phyloP scores from a whole-genome alignment of 768 basidiomycete species.

The Lanmaoa rubissima region DNA sequence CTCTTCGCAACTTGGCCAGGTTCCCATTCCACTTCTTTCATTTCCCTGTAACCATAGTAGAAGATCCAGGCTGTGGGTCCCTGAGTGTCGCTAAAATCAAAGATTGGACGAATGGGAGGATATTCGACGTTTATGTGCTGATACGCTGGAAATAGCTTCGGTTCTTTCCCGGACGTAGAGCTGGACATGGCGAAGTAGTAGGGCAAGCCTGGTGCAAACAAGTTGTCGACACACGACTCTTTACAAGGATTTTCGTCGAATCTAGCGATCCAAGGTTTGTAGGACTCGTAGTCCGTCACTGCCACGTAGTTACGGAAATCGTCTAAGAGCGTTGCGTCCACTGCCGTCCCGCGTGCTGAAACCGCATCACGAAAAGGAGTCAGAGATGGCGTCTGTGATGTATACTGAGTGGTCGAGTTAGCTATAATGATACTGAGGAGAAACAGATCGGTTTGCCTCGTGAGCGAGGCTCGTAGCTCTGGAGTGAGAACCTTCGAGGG shows the following conservation, averaged over 20 bases:
- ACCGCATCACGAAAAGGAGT: slow-evolving; percentile 3
- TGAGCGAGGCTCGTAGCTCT: slow-evolving; percentile 1
- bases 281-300: slow-evolving; percentile 8
- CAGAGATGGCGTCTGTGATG: not conserved
- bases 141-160: slow-evolving; percentile 10
- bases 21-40: too few species aligned
- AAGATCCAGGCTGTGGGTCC: too few species aligned
- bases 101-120: not conserved
- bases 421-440: slow-evolving; percentile 5
- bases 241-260: slow-evolving; percentile 7
- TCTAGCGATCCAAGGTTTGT: slow-evolving; percentile 8
- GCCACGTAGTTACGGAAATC: slow-evolving; percentile 14
- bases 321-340: not conserved
- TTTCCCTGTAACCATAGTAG: too few species aligned
- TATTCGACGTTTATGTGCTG: not conserved
- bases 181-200: slow-evolving; percentile 11
- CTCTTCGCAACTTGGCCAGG: too few species aligned
- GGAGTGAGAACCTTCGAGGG: slow-evolving; percentile 1
- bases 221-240: too few species aligned
- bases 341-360: not conserved
- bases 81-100: not conserved
- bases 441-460: not conserved
- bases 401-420: slow-evolving; percentile 3
- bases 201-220: slow-evolving; percentile 2
- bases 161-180: slow-evolving; percentile 11